Base-by-base conservation (phyloP, 129 eudicot species). In the Lactuca saligna region DNA sequence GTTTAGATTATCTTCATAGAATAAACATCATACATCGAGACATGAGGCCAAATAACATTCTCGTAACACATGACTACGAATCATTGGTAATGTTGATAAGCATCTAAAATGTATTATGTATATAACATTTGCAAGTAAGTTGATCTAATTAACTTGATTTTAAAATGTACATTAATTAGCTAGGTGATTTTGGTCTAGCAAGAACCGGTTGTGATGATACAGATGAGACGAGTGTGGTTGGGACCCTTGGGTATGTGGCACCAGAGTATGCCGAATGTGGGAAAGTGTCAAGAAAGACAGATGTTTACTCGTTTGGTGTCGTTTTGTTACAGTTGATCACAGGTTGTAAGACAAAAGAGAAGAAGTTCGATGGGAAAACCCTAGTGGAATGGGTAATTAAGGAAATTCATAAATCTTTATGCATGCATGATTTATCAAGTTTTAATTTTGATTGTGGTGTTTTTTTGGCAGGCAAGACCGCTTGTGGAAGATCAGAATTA, bases 131-230 rank as follows among this genome's bases (percentile, higher is more conserved):
- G 29, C 4, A 4, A 17, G 53, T n/a, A 46, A 46, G 15, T 46
- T 12, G 0, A 39, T 64, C 58, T 57, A 63, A 25, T 25, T 25
- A 25, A 57, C 63, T 56, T 51, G 17, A 17, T 4, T 17, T 16
- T 0, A 3, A 73, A 49, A 46, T 41, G 60, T 69, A 53, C 8
- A 65, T 61, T 76, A 88, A 65, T 61, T 76, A 88, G 96, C 70
- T 89, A 37, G 93, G 96, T 79, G 93, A 89, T 71, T 86, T 86
- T 50, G 96, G 96, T 37, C 87, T 88, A 56, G 96, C 96, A 46
- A 85, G 89, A 71, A 80, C 72, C 9, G 75, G 69, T 11, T 57
- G 82, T 33, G 85, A 73, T 64, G 88, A 82, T 76, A 54, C 79
- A 20, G 80, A 79, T 29, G 81, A 68, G 41, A 81, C 78, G n/a